A percentile compares a stretch with the other conserved stretches of the same genome.
Conservation (phyloP, 306 rosid species). For the Glycine tomentella region DNA sequence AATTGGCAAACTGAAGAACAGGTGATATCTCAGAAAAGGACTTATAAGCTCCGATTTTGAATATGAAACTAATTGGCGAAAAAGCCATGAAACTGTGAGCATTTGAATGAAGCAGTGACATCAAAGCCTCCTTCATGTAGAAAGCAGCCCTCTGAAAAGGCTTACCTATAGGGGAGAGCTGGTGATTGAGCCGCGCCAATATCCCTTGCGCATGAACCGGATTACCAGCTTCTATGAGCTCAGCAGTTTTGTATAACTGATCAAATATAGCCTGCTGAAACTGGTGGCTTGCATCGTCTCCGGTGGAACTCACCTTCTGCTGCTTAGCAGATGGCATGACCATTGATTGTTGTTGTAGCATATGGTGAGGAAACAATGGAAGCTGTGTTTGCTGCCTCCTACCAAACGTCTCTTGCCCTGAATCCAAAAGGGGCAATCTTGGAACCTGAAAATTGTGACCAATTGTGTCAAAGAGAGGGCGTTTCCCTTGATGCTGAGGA, state of each 20-base stretch:
- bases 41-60: constrained; percentile 88
- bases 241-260: constrained; percentile 81
- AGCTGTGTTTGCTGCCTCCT: constrained; percentile 1
- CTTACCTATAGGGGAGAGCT: constrained; percentile 92
- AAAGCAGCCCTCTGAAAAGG: constrained; percentile 98
- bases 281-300: constrained; percentile 70
- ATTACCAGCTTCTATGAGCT: constrained; percentile 89
- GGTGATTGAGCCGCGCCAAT: constrained; percentile 99
- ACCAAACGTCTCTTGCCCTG: constrained; percentile 60
- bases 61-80: constrained; percentile 76
- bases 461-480: constrained; percentile 59
- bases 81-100: constrained; percentile 52
- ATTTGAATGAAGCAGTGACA: constrained; percentile 67
- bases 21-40: constrained; percentile 92
- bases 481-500: constrained; percentile 61
- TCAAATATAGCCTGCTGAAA: constrained; percentile 80
- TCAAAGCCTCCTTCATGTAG: constrained; percentile 86
- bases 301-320: constrained; percentile 59
- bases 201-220: constrained; percentile 97
- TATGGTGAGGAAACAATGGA: constrained; percentile 68
- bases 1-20: constrained; percentile 83
- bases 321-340: constrained; percentile 54
- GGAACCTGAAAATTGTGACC: constrained; percentile 60
- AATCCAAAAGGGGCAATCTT: constrained; percentile 55
- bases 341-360: constrained; percentile 66